Base-by-base conservation (phyloP, 768 basidiomycete species). In the Sutorius australiensis region DNA sequence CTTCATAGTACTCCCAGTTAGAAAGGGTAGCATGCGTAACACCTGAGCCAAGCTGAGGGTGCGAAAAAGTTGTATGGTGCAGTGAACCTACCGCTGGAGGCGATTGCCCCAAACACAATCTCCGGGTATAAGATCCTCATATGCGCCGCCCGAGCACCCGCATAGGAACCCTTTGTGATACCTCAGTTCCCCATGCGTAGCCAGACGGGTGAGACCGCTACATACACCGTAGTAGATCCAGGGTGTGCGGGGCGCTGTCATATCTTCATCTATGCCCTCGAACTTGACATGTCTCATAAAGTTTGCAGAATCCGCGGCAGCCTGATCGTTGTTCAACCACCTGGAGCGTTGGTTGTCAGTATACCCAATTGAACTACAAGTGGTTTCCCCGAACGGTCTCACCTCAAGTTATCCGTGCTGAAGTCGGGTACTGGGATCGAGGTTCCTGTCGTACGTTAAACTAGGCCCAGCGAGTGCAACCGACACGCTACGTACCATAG, bases 211-310 rank as follows among this genome's bases (percentile, higher is more conserved):
- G 42, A 48, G 54, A 24, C 47, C 21, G 55, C 61, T 16, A 54
- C 82, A 38, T 67, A 92, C 94, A 13, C 95, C 95, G 62, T 95
- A 95, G 67, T 95, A 93, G 50, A 93, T 92, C 91, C 91, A 93
- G 9, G 90, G 89, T 1, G 86, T 86, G 28, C 72, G 73, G 16
- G 87, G 81, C 11, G 90, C 80, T 16, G 86, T 87, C 58, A 92
- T 61, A 62, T 89, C 80, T 61, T 86, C 84, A 2, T 78, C 70
- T 45, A 94, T 81, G 1, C 83, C 87, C 7, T 77, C 69, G 60
- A 95, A 87, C 61, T 84, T 80, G 66, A 95, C 82, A 55, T 86
- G 81, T 7, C 79, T 74, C 81, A 97, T 92, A 65, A 99, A 97
- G 69, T 88, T 82, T 5, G 93, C 94, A 34, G 91, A 92, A 72